Evolutionary conservation across 2,329 filamentous ascomycete genomes (phyloP).

Genomic region (Neopestalotiopsis sp.): DNA sequence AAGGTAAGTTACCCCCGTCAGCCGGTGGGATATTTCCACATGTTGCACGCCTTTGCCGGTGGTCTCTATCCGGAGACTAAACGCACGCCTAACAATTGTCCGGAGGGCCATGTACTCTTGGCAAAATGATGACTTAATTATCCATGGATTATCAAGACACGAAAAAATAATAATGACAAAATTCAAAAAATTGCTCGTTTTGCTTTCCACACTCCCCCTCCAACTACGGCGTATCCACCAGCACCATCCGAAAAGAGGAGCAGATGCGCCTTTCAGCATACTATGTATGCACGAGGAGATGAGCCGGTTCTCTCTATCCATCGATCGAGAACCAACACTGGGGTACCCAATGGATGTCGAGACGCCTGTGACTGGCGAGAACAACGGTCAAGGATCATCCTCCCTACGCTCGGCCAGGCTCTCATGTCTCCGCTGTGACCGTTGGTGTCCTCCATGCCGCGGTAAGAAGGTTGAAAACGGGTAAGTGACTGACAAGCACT

Average conservation of each 20-base stretch:
- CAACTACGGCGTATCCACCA: slow-evolving; percentile 37
- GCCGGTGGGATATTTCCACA: background rate
- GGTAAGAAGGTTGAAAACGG: slow-evolving; percentile 14
- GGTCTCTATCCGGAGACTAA: background rate
- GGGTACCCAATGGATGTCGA: background rate
- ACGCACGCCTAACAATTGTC: background rate
- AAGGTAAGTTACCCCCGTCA: background rate
- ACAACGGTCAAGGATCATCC: slow-evolving; percentile 19
- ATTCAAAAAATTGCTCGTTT: slow-evolving; percentile 22
- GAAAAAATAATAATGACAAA: background rate
- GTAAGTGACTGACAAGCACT: slow-evolving; percentile 20
- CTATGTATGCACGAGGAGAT: slow-evolving; percentile 36
- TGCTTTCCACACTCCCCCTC: slow-evolving; percentile 33
- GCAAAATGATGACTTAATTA: background rate
- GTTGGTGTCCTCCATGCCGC: slow-evolving; percentile 18
- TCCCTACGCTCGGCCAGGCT: slow-evolving; percentile 13
- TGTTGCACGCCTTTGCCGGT: slow-evolving; percentile 1
- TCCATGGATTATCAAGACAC: background rate
- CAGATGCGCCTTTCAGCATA: slow-evolving; percentile 46
- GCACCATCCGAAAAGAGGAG: slow-evolving; percentile 35
- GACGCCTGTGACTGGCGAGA: background rate
- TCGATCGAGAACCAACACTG: slow-evolving; percentile 19
- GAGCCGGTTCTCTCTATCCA: slow-evolving; percentile 27
- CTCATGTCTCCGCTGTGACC: slow-evolving; percentile 14
- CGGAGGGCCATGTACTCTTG: background rate